phyloP scores from a whole-genome alignment of 345 rosid genomes.

The Trapa incisa region DNA sequence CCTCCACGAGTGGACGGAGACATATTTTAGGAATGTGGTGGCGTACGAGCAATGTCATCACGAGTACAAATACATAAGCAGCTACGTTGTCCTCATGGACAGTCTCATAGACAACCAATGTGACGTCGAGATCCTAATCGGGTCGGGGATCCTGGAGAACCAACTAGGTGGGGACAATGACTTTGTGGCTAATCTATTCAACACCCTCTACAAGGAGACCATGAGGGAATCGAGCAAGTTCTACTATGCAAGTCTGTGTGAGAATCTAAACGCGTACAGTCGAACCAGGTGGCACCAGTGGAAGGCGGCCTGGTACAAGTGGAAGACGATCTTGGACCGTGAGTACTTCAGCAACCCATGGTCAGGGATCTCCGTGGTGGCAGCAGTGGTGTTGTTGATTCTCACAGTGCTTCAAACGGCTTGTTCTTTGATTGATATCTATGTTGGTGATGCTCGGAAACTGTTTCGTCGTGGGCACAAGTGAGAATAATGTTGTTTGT shows the following conservation, averaged over 20 bases:
- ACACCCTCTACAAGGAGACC: slow-evolving; percentile 9
- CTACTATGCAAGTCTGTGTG: slow-evolving; percentile 2
- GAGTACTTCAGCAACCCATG: slow-evolving; percentile 12
- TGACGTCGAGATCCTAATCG: slow-evolving; percentile 7
- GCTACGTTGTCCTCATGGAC: slow-evolving; percentile 13
- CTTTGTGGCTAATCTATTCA: slow-evolving; percentile 9
- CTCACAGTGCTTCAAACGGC: slow-evolving; percentile 8
- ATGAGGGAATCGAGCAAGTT: slow-evolving; percentile 11
- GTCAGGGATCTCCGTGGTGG: slow-evolving; percentile 10
- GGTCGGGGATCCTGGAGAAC: slow-evolving; percentile 7
- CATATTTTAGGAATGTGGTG: slow-evolving; percentile 18
- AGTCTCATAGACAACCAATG: slow-evolving; percentile 8
- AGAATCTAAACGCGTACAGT: slow-evolving; percentile 4
- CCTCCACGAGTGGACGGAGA: slow-evolving; percentile 18
- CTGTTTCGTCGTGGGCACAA: slow-evolving; percentile 2
- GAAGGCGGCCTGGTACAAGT: slow-evolving; percentile 10
- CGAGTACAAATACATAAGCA: slow-evolving; percentile 10
- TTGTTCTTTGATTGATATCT: slow-evolving; percentile 1
- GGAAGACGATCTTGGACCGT: slow-evolving; percentile 1
- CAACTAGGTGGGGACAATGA: slow-evolving; percentile 1
- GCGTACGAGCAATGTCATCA: slow-evolving; percentile 24
- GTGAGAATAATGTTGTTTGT: background rate
- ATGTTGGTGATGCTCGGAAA: slow-evolving; percentile 1
- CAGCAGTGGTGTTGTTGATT: background rate
- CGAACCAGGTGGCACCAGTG: slow-evolving; percentile 7